Percentiles rank a stretch among this genome's conserved stretches.
Evolutionary conservation across 352 stramenopile genomes (phyloP).

Genomic region (Thraustochytrium sp.): DNA sequence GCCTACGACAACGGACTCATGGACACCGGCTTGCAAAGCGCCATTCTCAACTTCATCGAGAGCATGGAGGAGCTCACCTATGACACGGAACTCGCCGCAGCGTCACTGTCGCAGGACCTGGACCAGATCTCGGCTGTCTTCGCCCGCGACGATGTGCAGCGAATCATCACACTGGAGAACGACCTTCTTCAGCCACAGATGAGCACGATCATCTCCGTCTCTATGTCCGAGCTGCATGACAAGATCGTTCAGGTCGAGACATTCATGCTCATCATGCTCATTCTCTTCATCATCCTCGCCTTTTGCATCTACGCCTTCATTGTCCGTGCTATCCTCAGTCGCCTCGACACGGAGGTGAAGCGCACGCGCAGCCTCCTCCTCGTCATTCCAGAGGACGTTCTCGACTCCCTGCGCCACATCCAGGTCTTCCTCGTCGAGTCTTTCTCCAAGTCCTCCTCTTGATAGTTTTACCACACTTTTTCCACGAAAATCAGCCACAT

Average conservation of each 20-base stretch:
- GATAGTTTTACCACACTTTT: too few species aligned
- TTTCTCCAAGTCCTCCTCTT: too few species aligned
- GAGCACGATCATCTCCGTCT: not conserved
- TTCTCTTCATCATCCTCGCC: not conserved
- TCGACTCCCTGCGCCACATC: not conserved
- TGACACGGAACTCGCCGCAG: not conserved
- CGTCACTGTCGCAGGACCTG: not conserved
- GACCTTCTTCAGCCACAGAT: not conserved
- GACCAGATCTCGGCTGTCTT: not conserved
- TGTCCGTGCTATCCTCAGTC: not conserved
- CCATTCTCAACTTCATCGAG: not conserved
- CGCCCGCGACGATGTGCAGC: not conserved
- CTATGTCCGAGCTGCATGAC: not conserved
- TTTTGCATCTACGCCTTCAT: not conserved
- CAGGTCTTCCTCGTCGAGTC: slow-evolving; percentile 22
- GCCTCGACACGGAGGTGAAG: slow-evolving; percentile 29
- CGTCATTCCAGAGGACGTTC: slow-evolving; percentile 23
- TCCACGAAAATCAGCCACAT: too few species aligned
- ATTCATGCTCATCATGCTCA: not conserved
- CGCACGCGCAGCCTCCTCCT: slow-evolving; percentile 9
- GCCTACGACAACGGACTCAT: slow-evolving; percentile 29
- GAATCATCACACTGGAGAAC: not conserved
- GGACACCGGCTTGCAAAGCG: not conserved
- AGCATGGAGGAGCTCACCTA: not conserved
- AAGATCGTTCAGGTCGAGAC: not conserved